Evolutionary conservation across 345 rosid species (phyloP), one percentile per base, ranked within the genome.

Genomic region (Conringia planisiliqua): DNA sequence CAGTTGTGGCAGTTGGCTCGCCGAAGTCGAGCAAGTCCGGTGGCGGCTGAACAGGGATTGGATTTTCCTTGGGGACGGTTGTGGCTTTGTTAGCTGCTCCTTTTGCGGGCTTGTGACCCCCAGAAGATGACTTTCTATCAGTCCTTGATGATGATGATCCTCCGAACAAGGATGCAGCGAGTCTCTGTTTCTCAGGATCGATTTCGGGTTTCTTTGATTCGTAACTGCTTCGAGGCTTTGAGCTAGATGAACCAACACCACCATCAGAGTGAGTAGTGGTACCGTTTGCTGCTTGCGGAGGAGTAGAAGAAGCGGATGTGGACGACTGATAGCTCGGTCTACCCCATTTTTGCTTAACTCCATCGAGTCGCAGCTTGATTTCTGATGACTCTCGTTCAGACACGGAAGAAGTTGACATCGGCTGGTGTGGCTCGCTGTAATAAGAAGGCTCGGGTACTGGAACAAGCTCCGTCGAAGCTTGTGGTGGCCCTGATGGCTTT

Each of bases 281-380:
- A 82, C 88, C 89, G 40, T 77, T 87, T 12, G 82, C 59, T 62
- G 86, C 76, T 82, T 83, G 87, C 3, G 81, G 76, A 55, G 84
- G 52, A 29, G 90, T 57, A 59, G 85, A 61, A 43, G 95, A 72
- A 66, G 97, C 77, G n/a, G 88, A 20, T 60, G 87, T 68, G 38
- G 87, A 26, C 10, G 86, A 69, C 8, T 88, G 79, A 81, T 88
- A 89, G 57, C 76, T 84, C 6, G 93, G 89, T 74, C 80, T 80
- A 27, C 98, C 99, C 99, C 98, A 92, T 84, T 92, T 95, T 81
- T 86, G 90, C 71, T 90, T 97, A 32, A 95, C 94, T 55, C 99
- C 99, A 83, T 92, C 99, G 13, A 95, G 91, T 69, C 91, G 90
- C 62, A 95, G 79, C 92, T 80, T 92, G 66, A 95, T 82, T 54